Evolutionary conservation across 164 flowering plant genomes (phyloP).

Genomic region (Vitis labrusca): DNA sequence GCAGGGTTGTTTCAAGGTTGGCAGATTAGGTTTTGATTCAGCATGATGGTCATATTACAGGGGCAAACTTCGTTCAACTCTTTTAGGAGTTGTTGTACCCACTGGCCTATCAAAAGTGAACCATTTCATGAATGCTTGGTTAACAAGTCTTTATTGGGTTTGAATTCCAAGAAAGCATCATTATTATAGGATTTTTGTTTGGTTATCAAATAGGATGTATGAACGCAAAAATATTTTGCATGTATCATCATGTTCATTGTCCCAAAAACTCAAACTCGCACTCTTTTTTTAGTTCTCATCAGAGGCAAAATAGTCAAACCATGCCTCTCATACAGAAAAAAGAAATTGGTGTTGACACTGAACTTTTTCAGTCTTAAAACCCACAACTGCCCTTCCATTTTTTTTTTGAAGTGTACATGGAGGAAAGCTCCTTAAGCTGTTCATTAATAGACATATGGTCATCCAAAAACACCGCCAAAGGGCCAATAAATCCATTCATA

Average conservation of each 20-base stretch:
- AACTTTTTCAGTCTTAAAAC: no score
- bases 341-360: neutral
- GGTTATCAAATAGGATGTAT: neutral
- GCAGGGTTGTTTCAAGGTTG: constrained; percentile 29
- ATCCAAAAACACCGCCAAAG: no score
- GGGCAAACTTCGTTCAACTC: constrained; percentile 36
- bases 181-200: constrained; percentile 1
- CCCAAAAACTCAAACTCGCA: neutral
- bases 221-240: neutral
- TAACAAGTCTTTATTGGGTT: constrained; percentile 29
- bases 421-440: no score
- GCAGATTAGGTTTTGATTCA: constrained; percentile 57
- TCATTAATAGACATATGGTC: no score
- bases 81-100: constrained; percentile 60
- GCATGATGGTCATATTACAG: constrained; percentile 13
- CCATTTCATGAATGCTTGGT: constrained; percentile 34
- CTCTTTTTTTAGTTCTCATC: neutral
- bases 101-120: constrained; percentile 34
- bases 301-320: neutral
- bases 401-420: no score
- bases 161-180: constrained; percentile 17
- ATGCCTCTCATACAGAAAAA: neutral
- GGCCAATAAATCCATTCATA: no score
- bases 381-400: no score
- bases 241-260: neutral